Conservation (phyloP, 768 basidiomycete species). For the Rhizopogon vesiculosus region DNA sequence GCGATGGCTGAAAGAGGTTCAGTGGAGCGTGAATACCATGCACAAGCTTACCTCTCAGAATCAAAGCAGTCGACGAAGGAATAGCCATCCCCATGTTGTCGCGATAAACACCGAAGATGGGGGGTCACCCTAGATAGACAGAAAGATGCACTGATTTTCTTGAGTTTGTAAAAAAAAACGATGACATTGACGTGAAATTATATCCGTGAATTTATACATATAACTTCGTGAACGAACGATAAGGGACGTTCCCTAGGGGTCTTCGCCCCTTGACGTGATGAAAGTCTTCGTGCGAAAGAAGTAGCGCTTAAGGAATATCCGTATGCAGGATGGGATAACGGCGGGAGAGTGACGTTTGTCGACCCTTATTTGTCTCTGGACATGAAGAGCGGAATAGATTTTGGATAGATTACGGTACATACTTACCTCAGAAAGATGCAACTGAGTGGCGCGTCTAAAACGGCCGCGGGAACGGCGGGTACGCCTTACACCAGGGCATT, state of each 20-base stretch:
- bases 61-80: neutral
- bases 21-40: neutral
- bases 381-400: too few relatives aligned
- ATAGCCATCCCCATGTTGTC: neutral
- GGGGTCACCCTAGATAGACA: neutral
- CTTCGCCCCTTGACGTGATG: neutral
- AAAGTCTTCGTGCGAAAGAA: neutral
- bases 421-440: too few relatives aligned
- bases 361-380: neutral
- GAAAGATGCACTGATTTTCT: neutral
- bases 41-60: neutral
- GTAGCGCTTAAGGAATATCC: neutral
- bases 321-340: neutral
- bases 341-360: neutral
- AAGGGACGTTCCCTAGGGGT: neutral
- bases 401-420: too few relatives aligned
- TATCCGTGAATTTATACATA: neutral
- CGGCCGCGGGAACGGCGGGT: too few relatives aligned
- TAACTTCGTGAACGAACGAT: neutral
- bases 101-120: neutral
- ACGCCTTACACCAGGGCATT: too few relatives aligned
- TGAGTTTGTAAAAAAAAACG: neutral
- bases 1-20: slow-evolving; percentile 4
- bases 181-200: neutral
- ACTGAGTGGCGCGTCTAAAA: too few relatives aligned